Base-by-base conservation (phyloP, 768 basidiomycete species). In the Lactarius deliciosus region DNA sequence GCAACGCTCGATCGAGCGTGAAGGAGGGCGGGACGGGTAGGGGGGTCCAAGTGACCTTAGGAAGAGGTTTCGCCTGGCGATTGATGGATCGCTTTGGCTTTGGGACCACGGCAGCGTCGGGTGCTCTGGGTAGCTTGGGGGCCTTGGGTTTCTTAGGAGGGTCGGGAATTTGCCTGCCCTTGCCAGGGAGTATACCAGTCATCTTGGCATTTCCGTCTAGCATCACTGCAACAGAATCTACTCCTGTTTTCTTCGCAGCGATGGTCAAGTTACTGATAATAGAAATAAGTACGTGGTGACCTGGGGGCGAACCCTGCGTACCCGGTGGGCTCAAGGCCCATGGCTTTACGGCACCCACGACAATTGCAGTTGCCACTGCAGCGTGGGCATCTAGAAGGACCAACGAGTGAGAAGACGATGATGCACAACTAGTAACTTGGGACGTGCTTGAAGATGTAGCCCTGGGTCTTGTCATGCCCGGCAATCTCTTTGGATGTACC, bases 281-380 rank as follows among this genome's bases (percentile, higher is more conserved):
- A 34, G 60, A 64, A 40, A 45, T 1, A 18, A 25, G 43, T 61
- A 57, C 40, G 38, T 34, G 16, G 55, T 8, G 38, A 25, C 41
- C 38, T 30, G 61, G 36, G 50, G 57, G 16, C 45, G 6, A n/a
- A n/a, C 28, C 32, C 50, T 38, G 74, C 83, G 22, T 69, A 89
- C 89, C 87, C 87, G 34, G 81, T 81, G 0, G 86, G 81, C 60
- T 81, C 80, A 36, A 88, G 76, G 25, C 88, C 89, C 73, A 85
- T 80, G 18, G 82, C 78, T 75, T 87, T 89, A 64, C 85, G 82
- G 75, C 91, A 92, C 5, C 73, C 74, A 50, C 81, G 79, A 68
- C 91, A 92, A 73, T 86, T 90, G 76, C 91, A 92, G 11, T 80
- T 76, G 69, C 82, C 85, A 60, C 81, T 77, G 66, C 91, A 92